phyloP scores from a whole-genome alignment of 1,139 yeast species.

The Sugiyamaella sp. region DNA sequence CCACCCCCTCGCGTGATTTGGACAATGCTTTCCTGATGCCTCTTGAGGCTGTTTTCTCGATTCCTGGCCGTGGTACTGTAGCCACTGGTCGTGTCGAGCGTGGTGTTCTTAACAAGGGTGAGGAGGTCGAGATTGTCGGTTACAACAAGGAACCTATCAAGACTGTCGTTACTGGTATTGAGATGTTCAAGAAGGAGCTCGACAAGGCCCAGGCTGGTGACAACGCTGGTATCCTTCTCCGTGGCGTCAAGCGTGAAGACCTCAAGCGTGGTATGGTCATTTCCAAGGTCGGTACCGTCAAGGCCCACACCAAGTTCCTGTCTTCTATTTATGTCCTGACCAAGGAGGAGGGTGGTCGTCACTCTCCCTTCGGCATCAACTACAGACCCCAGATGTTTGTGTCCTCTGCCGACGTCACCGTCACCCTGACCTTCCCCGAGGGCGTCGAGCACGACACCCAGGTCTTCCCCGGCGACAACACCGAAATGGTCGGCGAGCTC shows the following conservation, averaged over 20 bases:
- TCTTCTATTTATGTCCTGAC: slow-evolving; percentile 91
- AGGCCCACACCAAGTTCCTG: slow-evolving; percentile 91
- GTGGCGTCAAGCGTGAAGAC: slow-evolving; percentile 99
- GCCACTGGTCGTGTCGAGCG: slow-evolving; percentile 99
- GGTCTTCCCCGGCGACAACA: slow-evolving; percentile 98
- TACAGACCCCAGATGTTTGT: slow-evolving; percentile 98
- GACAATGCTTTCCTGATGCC: slow-evolving; percentile 98
- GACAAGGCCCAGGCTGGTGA: slow-evolving; percentile 99
- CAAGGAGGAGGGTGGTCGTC: slow-evolving; percentile 99
- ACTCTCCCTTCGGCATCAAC: slow-evolving; percentile 94
- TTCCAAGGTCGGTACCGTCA: slow-evolving; percentile 88
- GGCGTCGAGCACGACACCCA: slow-evolving; percentile 83
- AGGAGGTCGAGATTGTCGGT: slow-evolving; percentile 97
- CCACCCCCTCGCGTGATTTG: slow-evolving; percentile 94
- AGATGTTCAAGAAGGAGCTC: slow-evolving; percentile 98
- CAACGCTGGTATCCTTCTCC: slow-evolving; percentile 94
- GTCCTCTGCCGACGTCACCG: slow-evolving; percentile 96
- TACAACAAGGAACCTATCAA: slow-evolving; percentile 82
- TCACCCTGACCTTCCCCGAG: slow-evolving; percentile 87
- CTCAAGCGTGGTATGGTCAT: slow-evolving; percentile 97
- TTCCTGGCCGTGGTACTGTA: slow-evolving; percentile 99
- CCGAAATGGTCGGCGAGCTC: slow-evolving; percentile 92
- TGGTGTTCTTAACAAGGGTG: slow-evolving; percentile 96
- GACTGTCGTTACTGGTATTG: slow-evolving; percentile 96
- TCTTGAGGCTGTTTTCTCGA: slow-evolving; percentile 95